phyloP scores from a whole-genome alignment of 495 filamentous ascomycete genomes.

The Hypoxylon fragiforme region DNA sequence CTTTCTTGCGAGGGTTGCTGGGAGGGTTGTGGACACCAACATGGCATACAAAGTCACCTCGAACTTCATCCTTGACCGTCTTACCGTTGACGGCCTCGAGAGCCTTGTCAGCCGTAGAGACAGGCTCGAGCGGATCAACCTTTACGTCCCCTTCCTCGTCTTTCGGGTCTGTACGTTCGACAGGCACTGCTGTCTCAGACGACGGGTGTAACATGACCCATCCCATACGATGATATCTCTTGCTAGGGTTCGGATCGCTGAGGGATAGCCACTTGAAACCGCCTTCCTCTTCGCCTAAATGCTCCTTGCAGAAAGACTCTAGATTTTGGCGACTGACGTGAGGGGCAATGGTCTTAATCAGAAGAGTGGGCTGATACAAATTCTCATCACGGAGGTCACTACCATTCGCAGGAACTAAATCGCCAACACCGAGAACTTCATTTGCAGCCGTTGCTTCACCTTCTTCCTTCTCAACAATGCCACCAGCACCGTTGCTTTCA shows the following conservation, averaged over 20 bases:
- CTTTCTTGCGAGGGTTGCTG: slow-evolving; percentile 86
- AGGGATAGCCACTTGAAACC: slow-evolving; percentile 91
- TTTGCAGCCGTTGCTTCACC: slow-evolving; percentile 87
- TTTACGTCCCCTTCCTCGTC: slow-evolving; percentile 51
- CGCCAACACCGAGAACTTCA: slow-evolving; percentile 88
- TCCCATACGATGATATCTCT: slow-evolving; percentile 96
- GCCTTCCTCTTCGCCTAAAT: slow-evolving; percentile 81
- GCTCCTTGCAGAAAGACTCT: slow-evolving; percentile 88
- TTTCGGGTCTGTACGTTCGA: slow-evolving; percentile 69
- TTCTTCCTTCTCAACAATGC: slow-evolving; percentile 90
- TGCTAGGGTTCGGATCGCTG: slow-evolving; percentile 94
- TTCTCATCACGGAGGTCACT: slow-evolving; percentile 84
- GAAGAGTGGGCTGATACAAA: slow-evolving; percentile 80
- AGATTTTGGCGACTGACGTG: slow-evolving; percentile 94
- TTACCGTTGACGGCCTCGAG: slow-evolving; percentile 93
- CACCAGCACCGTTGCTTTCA: slow-evolving; percentile 85
- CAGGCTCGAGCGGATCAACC: slow-evolving; percentile 40
- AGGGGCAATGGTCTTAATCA: slow-evolving; percentile 98
- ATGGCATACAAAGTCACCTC: slow-evolving; percentile 95
- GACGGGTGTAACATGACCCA: slow-evolving; percentile 94
- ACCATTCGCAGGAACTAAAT: slow-evolving; percentile 77
- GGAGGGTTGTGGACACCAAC: slow-evolving; percentile 94
- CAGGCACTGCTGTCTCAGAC: slow-evolving; percentile 59
- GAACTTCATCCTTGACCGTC: slow-evolving; percentile 87
- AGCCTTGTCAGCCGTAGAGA: slow-evolving; percentile 75